Evolutionary conservation across 176 grass and related monocot genomes (phyloP).

Genomic region (Oryza coarctata): DNA sequence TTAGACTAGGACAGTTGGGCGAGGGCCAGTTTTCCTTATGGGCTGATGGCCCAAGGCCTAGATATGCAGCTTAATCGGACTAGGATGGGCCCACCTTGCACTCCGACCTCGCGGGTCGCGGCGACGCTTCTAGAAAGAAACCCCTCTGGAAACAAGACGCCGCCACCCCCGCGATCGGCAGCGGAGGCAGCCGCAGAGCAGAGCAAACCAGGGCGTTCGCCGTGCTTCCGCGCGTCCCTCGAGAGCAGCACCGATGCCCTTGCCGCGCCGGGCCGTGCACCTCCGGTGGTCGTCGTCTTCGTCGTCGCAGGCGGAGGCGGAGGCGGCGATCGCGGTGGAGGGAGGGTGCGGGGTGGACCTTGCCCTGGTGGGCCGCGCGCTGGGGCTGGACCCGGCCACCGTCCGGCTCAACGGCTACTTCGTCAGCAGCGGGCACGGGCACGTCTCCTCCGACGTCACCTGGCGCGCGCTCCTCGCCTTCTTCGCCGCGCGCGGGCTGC

Average conservation of each 20-base stretch:
- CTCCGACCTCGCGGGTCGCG: not conserved
- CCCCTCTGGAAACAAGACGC: not conserved
- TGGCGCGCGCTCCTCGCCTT: conserved; percentile 59
- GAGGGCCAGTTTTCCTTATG: no score
- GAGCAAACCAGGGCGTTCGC: conserved; percentile 22
- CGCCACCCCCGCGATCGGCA: not conserved
- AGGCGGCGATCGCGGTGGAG: conserved; percentile 25
- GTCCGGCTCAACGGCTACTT: conserved; percentile 70
- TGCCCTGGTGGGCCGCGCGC: conserved; percentile 35
- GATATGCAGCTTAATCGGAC: no score
- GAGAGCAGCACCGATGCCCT: not conserved
- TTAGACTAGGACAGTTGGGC: no score
- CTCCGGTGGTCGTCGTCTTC: not conserved
- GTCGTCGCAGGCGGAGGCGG: not conserved
- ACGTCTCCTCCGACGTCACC: conserved; percentile 52
- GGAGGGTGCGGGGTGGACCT: conserved; percentile 48
- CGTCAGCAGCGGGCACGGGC: conserved; percentile 47
- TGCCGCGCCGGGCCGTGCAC: conserved; percentile 10
- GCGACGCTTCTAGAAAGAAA: conserved; percentile 39
- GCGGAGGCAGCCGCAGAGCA: no score
- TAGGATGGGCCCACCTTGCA: no score
- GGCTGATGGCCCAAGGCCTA: no score
- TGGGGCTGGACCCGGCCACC: conserved; percentile 56
- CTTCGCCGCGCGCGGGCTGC: conserved; percentile 52
- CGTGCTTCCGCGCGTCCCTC: not conserved